phyloP scores from a whole-genome alignment of 768 basidiomycete genomes.

The Porphyrellus cyaneotinctus region DNA sequence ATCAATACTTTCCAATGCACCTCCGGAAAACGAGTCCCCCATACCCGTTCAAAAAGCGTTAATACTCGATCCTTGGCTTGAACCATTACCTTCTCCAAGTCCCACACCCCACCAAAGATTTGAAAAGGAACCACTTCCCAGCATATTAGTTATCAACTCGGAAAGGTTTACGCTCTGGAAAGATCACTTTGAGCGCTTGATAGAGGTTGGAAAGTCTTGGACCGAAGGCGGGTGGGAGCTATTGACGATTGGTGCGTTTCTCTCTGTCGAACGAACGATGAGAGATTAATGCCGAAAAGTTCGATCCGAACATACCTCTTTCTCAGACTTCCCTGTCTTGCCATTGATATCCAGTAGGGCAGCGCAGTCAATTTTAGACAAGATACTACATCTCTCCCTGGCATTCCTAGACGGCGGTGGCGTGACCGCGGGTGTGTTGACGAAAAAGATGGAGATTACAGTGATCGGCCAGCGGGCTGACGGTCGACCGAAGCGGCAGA shows the following conservation, averaged over 20 bases:
- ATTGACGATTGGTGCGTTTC: conserved; percentile 46
- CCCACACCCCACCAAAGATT: conserved; percentile 28
- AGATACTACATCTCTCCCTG: conserved; percentile 19
- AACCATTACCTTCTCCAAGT: conserved; percentile 63
- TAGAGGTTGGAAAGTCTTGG: conserved; percentile 54
- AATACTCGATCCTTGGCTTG: conserved; percentile 81
- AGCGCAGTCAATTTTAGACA: conserved; percentile 22
- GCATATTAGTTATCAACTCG: conserved; percentile 68
- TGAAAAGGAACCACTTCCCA: conserved; percentile 25
- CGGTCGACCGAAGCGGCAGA: conserved; percentile 23
- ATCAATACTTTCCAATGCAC: conserved; percentile 49
- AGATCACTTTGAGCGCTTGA: conserved; percentile 60
- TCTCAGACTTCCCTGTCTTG: conserved; percentile 29
- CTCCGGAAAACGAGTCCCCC: conserved; percentile 36
- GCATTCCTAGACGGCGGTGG: conserved; percentile 21
- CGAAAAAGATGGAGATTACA: conserved; percentile 22
- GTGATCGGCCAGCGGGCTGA: conserved; percentile 21
- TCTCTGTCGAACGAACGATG: not conserved
- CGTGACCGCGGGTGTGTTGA: not conserved
- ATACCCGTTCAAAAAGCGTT: conserved; percentile 58
- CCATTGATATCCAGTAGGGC: conserved; percentile 18
- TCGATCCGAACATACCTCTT: conserved; percentile 23
- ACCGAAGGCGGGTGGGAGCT: conserved; percentile 41
- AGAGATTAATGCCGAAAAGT: conserved; percentile 11
- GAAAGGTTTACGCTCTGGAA: conserved; percentile 78